Conservation (phyloP, 192 early-diverging fungal genomes). For the Entomortierella lignicola region DNA sequence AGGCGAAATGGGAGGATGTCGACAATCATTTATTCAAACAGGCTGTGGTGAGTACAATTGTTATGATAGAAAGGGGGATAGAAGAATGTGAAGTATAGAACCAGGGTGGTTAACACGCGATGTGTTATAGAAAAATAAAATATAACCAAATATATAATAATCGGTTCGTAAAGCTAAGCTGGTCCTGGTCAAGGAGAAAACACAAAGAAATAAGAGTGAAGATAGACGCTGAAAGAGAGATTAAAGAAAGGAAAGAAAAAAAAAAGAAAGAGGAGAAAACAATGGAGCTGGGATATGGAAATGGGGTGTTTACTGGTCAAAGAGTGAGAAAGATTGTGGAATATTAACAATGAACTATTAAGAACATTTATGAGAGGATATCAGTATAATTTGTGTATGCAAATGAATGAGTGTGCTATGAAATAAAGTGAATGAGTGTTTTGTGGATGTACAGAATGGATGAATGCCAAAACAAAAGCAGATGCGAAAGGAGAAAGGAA, state of each 20-base stretch:
- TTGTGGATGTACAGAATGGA: background rate
- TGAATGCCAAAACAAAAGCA: background rate
- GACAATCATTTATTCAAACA: constrained; percentile 27
- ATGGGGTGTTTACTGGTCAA: background rate
- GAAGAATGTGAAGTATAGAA: no score
- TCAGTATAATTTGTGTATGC: no score
- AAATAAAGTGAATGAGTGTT: background rate
- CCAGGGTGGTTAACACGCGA: no score
- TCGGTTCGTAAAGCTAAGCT: no score
- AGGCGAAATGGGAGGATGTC: constrained; percentile 52
- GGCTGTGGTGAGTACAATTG: background rate
- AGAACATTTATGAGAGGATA: no score
- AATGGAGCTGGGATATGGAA: background rate
- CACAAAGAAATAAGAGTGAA: background rate
- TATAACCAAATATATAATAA: no score
- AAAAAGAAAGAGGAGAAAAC: constrained; percentile 4
- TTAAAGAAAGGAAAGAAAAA: background rate
- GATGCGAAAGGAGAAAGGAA: no score
- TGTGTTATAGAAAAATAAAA: no score
- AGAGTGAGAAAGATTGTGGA: no score
- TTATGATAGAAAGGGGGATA: background rate
- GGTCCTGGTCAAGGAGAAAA: constrained; percentile 11
- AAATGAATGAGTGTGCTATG: no score
- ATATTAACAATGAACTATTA: no score
- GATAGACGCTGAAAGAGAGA: background rate